Evolutionary conservation across 805 yeast species (phyloP).

Genomic region (Yueomyces sp.): DNA sequence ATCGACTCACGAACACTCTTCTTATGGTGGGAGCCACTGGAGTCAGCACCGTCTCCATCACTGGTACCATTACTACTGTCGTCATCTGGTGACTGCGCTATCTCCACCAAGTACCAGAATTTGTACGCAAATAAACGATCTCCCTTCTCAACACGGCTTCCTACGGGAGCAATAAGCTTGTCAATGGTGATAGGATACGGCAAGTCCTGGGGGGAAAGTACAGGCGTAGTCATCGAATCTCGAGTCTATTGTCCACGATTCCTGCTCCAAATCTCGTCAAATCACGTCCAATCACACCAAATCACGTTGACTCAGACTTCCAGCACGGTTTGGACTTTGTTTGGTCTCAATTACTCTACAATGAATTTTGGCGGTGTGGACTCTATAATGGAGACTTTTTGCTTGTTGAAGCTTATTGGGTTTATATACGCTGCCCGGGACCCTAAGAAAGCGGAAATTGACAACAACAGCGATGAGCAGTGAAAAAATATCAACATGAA

Average conservation of each 20-base stretch:
- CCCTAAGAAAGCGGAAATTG: no score
- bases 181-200: conserved; percentile 31
- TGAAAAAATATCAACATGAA: no score
- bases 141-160: conserved; percentile 26
- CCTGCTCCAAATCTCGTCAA: neutral
- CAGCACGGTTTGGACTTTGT: neutral
- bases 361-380: no score
- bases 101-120: conserved; percentile 31
- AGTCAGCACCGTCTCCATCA: conserved; percentile 3
- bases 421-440: no score
- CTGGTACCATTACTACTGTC: conserved; percentile 6
- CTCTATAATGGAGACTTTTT: no score
- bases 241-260: neutral
- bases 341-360: no score
- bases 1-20: conserved; percentile 44
- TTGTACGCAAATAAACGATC: conserved; percentile 29
- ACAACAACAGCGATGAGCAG: no score
- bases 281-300: neutral
- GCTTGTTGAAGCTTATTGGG: no score
- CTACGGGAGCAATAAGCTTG: conserved; percentile 20
- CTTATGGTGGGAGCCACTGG: conserved; percentile 4
- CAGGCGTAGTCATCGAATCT: conserved; percentile 12
- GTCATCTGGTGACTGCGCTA: conserved; percentile 16
- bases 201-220: conserved; percentile 14
- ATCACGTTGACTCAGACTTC: neutral